Evolutionary conservation across 106 monocot species (phyloP).

Genomic region (Amphibolis antarctica): DNA sequence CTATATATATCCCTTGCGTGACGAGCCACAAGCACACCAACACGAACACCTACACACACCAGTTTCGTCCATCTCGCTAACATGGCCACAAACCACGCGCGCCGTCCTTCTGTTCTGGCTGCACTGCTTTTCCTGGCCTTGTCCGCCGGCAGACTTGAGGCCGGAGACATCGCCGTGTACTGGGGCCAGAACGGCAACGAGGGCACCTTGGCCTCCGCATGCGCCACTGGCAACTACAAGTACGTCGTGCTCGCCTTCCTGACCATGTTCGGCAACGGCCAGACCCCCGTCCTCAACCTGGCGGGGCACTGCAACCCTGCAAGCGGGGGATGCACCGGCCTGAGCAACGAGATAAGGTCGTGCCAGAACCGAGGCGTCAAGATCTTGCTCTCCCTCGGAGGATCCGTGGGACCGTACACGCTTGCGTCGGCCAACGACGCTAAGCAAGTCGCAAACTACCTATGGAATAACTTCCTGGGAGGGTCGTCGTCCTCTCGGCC

Average conservation of each 20-base stretch:
- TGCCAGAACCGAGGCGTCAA: slow-evolving; percentile 8
- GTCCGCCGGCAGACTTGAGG: too few species aligned
- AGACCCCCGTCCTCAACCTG: slow-evolving; percentile 8
- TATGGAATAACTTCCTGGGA: slow-evolving; percentile 5
- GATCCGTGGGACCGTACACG: background rate
- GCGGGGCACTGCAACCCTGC: slow-evolving; percentile 11
- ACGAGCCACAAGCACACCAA: too few species aligned
- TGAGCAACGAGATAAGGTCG: background rate
- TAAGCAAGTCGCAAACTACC: background rate
- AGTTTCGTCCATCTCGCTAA: too few species aligned
- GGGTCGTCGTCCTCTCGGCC: slow-evolving; percentile 1
- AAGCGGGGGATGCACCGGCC: background rate
- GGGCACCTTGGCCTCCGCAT: background rate
- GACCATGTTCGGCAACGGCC: slow-evolving; percentile 2
- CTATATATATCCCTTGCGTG: too few species aligned
- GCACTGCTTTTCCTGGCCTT: too few species aligned
- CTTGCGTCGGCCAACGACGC: background rate
- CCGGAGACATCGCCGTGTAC: slow-evolving; percentile 1
- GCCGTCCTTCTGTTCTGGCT: too few species aligned
- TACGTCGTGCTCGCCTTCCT: slow-evolving; percentile 11
- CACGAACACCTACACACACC: too few species aligned
- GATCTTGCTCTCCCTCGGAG: slow-evolving; percentile 11
- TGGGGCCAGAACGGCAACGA: slow-evolving; percentile 9
- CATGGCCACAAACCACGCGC: too few species aligned
- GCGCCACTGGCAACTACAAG: slow-evolving; percentile 13